Conservation (phyloP, 352 stramenopile genomes). For the Phytopythium aichiense region DNA sequence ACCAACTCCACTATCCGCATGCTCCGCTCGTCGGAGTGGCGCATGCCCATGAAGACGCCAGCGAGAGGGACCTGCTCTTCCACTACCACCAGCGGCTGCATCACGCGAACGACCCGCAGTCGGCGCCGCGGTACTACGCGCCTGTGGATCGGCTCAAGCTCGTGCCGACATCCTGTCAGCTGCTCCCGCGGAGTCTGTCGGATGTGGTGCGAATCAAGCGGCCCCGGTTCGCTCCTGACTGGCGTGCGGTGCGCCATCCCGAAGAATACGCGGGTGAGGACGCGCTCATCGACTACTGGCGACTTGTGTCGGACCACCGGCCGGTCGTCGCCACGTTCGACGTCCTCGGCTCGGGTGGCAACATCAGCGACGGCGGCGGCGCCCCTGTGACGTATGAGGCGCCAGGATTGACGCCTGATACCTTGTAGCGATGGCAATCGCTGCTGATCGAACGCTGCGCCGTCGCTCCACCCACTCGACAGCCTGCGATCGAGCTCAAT, state of each 20-base stretch:
- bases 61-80: background rate
- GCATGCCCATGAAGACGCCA: background rate
- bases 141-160: conserved; percentile 37
- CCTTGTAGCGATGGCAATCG: background rate
- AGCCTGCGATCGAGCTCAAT: conserved; percentile 7
- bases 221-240: conserved; percentile 73
- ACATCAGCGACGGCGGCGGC: background rate
- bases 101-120: background rate
- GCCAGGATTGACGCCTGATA: background rate
- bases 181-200: conserved; percentile 57
- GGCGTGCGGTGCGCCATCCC: conserved; percentile 37
- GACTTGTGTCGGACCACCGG: conserved; percentile 75
- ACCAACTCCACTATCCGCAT: conserved; percentile 1
- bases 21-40: background rate
- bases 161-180: conserved; percentile 44
- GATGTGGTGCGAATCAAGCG: conserved; percentile 72
- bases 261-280: conserved; percentile 45
- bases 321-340: conserved; percentile 66
- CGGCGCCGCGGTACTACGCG: conserved; percentile 1
- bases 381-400: background rate
- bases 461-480: conserved; percentile 3
- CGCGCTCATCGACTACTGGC: conserved; percentile 78
- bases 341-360: conserved; percentile 19
- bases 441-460: background rate
- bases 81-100: conserved; percentile 7